Evolutionary conservation across 2,329 filamentous ascomycete genomes (phyloP), one percentile per base, ranked within the genome.

Genomic region (Pseudogymnoascus sp.): DNA sequence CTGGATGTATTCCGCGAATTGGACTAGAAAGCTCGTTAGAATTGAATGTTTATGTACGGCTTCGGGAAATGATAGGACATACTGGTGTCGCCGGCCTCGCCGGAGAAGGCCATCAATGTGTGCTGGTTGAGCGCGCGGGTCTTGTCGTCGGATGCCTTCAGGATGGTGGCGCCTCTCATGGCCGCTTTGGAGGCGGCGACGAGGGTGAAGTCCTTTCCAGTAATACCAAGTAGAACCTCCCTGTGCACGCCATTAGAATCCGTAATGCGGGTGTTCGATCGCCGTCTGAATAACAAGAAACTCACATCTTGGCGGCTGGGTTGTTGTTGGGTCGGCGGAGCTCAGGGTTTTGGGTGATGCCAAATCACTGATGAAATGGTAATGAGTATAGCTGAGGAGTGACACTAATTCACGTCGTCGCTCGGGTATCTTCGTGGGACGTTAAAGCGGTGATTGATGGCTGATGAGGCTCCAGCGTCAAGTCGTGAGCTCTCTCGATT

Each of bases 1-100:
- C 84, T 97, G 92, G 75, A 99, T 95, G 79, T 93, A 99, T 79
- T 99, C 94, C 75, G 95, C 90, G 76, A 99, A 99, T 87, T 99
- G 93, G 65, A 97, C 92, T 96, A 62, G 18, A 18, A 18, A 57
- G 57, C 37, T 20, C 38, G 35, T 59, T 60, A 68, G 65, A 36
- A 61, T 2, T 6, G 57, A 7, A 30, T 25, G 25, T 2, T 28
- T 16, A 1, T 28, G 3, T 25, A 25, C 4, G 22, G 14, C 5
- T 58, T 38, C 7, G 18, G 18, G 47, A 39, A 59, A 59, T 16
- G 25, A 9, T 36, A 3, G 11, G 37, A 72, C 78, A 63, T 80
- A 94, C 92, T 85, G 70, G 93, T 97, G 74, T 99, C 94, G 71
- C 94, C 94, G 64, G 95, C 89, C 79, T 99, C 94, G 72, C 94